phyloP scores from a whole-genome alignment of 1,284 basidiomycete species.

The Wolfiporia cocos region DNA sequence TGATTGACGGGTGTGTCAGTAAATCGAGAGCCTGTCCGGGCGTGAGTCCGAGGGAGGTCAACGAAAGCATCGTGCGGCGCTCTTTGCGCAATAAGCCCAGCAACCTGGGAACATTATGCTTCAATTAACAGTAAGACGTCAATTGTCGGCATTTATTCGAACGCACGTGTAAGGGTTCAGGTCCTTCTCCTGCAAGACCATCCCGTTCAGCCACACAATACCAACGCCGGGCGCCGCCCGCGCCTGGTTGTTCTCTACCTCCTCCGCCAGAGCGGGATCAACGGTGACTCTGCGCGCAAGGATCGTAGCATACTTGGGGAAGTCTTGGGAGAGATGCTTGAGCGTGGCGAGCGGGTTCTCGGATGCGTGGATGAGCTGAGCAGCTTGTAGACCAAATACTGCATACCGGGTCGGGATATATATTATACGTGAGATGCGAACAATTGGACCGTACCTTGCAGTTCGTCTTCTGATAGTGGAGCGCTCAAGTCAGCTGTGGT shows the following conservation, averaged over 20 bases:
- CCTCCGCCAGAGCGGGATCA: conserved; percentile 45
- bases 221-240: conserved; percentile 49
- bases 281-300: conserved; percentile 62
- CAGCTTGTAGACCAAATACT: conserved; percentile 72
- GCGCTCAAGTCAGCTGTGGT: conserved; percentile 43
- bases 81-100: conserved; percentile 72
- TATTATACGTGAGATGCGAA: conserved; percentile 1
- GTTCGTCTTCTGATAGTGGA: conserved; percentile 61
- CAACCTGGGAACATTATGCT: conserved; percentile 35
- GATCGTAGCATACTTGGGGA: conserved; percentile 77
- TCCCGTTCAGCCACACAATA: conserved; percentile 78
- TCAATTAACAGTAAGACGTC: neutral
- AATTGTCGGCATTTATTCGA: neutral
- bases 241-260: conserved; percentile 51
- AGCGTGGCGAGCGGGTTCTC: conserved; percentile 55
- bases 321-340: conserved; percentile 75
- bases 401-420: neutral
- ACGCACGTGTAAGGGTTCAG: conserved; percentile 63
- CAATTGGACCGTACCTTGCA: conserved; percentile 33
- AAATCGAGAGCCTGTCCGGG: conserved; percentile 64
- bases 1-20: conserved; percentile 58
- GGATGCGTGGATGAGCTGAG: conserved; percentile 66
- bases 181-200: conserved; percentile 53
- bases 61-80: conserved; percentile 52
- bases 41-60: conserved; percentile 59